Conservation (phyloP, 306 rosid genomes). For the Prunus padus region DNA sequence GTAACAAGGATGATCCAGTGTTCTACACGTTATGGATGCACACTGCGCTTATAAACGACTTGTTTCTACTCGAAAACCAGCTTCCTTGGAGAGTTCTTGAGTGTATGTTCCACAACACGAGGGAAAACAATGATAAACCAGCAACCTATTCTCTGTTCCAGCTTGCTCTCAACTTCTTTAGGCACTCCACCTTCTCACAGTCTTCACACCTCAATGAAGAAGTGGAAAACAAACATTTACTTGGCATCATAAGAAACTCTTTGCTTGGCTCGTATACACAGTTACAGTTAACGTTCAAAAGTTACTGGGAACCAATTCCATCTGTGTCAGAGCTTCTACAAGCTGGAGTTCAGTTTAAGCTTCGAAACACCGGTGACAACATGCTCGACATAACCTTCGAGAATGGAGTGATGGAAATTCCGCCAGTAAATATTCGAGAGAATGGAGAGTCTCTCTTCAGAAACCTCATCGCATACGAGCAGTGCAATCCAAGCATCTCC, state of each 20-base stretch:
- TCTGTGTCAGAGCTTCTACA: constrained; percentile 6
- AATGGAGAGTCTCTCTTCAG: constrained; percentile 10
- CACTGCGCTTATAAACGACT: not conserved
- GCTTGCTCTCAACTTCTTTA: not conserved
- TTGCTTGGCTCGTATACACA: not conserved
- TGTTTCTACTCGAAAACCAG: constrained; percentile 9
- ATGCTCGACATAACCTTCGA: not conserved
- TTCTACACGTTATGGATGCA: not conserved
- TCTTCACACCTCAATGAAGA: not conserved
- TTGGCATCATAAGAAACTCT: not conserved
- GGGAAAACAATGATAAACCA: not conserved
- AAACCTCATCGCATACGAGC: constrained; percentile 9
- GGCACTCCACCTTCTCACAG: not conserved
- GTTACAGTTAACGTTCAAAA: not conserved
- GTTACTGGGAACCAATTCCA: not conserved
- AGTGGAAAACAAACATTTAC: constrained; percentile 6
- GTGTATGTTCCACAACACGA: constrained; percentile 6
- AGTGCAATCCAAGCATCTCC: not conserved
- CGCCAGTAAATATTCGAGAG: not conserved
- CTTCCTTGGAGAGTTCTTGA: constrained; percentile 9
- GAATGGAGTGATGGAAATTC: not conserved
- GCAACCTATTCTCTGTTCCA: not conserved
- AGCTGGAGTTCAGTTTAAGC: not conserved
- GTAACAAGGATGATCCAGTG: not conserved
- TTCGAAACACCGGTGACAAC: not conserved